Evolutionary conservation across 169 alveolate species (phyloP).

Genomic region (Babesia caballi): DNA sequence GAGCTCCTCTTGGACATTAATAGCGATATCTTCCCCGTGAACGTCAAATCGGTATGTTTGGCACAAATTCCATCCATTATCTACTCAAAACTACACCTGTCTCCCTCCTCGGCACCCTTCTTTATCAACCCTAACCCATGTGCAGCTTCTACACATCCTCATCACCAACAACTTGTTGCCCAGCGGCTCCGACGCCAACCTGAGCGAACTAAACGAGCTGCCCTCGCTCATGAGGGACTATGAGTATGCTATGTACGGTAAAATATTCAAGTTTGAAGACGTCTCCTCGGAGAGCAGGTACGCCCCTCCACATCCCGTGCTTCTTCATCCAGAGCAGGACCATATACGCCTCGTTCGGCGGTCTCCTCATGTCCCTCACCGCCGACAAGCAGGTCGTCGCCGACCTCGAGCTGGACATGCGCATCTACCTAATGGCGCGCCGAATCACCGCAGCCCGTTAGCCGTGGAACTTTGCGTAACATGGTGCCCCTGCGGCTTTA

Average conservation of each 20-base stretch:
- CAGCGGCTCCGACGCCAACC: conserved; percentile 51
- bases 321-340: conserved; percentile 10
- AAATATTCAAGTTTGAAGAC: conserved; percentile 86
- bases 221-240: conserved; percentile 78
- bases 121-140: too few species aligned
- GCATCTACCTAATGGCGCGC: conserved; percentile 80
- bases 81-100: background rate
- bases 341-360: conserved; percentile 86
- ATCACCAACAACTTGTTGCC: conserved; percentile 54
- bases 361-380: conserved; percentile 86
- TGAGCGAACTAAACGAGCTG: conserved; percentile 62
- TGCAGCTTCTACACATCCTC: conserved; percentile 61
- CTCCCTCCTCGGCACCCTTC: background rate
- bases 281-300: conserved; percentile 87
- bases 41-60: conserved; percentile 75
- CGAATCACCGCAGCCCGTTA: conserved; percentile 59
- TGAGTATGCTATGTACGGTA: conserved; percentile 89
- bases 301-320: background rate
- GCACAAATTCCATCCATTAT: background rate
- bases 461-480: background rate
- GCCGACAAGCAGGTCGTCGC: conserved; percentile 89
- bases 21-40: conserved; percentile 84
- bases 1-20: conserved; percentile 85
- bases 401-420: conserved; percentile 86
- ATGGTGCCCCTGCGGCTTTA: conserved; percentile 59